phyloP scores from a whole-genome alignment of 2,329 filamentous ascomycete species.

The Trichophyton benhamiae region DNA sequence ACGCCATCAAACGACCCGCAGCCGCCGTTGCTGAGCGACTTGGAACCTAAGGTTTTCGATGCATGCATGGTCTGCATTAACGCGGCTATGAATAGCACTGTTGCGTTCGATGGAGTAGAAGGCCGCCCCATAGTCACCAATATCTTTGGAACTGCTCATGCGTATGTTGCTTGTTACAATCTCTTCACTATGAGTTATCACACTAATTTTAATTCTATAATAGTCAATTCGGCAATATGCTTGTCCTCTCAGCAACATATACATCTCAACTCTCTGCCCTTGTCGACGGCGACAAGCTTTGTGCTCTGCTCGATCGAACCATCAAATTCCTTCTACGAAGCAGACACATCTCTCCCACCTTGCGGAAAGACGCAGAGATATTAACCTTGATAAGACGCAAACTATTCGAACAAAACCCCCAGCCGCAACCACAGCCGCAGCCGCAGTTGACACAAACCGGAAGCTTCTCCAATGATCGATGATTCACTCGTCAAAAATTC shows the following conservation, averaged over 20 bases:
- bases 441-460: not conserved
- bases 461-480: constrained; percentile 8
- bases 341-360: constrained; percentile 59
- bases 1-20: constrained; percentile 11
- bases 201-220: not conserved
- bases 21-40: constrained; percentile 21
- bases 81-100: constrained; percentile 72
- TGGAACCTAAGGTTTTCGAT: constrained; percentile 39
- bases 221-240: constrained; percentile 92
- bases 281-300: constrained; percentile 46
- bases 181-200: constrained; percentile 10
- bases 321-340: constrained; percentile 63
- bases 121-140: constrained; percentile 79
- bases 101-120: constrained; percentile 57
- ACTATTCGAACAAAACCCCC: constrained; percentile 22
- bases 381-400: constrained; percentile 42
- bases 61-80: constrained; percentile 53
- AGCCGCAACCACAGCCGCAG: not conserved
- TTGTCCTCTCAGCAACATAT: constrained; percentile 76
- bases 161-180: constrained; percentile 49
- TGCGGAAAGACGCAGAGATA: constrained; percentile 62
- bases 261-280: constrained; percentile 51
- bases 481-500: not conserved
- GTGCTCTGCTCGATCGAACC: constrained; percentile 55
- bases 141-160: constrained; percentile 87